phyloP scores from a whole-genome alignment of 148 eudicot genomes.

The Persicaria maculosa region DNA sequence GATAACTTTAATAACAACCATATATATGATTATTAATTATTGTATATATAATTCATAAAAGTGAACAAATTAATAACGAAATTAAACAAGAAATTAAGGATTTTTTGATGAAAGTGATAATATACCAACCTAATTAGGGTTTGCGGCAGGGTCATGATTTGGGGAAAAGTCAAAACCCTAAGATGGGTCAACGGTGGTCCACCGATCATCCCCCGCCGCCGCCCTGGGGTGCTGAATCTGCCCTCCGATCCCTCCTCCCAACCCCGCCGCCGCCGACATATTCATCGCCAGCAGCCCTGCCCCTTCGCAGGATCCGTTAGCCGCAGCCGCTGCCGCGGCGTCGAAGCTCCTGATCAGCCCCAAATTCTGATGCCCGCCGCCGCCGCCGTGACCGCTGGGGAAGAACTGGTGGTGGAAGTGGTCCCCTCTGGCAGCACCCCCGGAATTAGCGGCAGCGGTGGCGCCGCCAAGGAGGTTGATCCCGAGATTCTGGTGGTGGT shows the following conservation, averaged over 20 bases:
- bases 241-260: slow-evolving; percentile 35
- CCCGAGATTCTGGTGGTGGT: slow-evolving; percentile 25
- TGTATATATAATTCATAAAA: no score
- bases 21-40: no score
- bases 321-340: slow-evolving; percentile 14
- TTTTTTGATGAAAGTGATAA: background rate
- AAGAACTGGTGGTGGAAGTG: slow-evolving; percentile 62
- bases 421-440: slow-evolving; percentile 19
- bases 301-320: slow-evolving; percentile 22
- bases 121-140: slow-evolving; percentile 9
- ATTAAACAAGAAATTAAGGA: no score
- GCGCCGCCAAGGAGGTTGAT: slow-evolving; percentile 25
- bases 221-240: slow-evolving; percentile 48
- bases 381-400: slow-evolving; percentile 26
- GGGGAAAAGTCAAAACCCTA: slow-evolving; percentile 26
- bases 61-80: no score
- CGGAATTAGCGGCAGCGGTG: slow-evolving; percentile 19
- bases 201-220: slow-evolving; percentile 51
- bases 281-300: slow-evolving; percentile 45
- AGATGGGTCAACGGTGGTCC: slow-evolving; percentile 49
- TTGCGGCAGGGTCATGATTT: background rate
- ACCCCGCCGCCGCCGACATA: slow-evolving; percentile 28
- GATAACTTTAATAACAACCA: no score
- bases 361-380: slow-evolving; percentile 4
- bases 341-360: slow-evolving; percentile 44